Evolutionary conservation across 208 protist genomes (phyloP).

Genomic region (Leishmania aethiopica): DNA sequence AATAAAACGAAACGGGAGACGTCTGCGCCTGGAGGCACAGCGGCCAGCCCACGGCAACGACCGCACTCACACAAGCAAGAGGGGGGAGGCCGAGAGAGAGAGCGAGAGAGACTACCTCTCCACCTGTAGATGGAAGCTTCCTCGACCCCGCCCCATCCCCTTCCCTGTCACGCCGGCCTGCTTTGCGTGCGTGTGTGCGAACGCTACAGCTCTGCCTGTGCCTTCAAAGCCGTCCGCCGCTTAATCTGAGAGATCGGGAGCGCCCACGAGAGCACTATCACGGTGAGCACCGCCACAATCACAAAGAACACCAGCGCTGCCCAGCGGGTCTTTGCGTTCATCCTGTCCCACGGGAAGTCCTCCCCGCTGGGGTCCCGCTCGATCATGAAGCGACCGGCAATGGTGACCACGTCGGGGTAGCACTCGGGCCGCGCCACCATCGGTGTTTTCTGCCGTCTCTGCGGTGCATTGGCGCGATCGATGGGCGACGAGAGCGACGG

Average conservation of each 20-base stretch:
- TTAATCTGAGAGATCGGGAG: not conserved
- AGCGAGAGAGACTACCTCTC: not conserved
- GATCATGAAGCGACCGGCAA: conserved; percentile 51
- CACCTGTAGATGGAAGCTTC: not conserved
- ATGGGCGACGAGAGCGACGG: not conserved
- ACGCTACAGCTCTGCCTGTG: not conserved
- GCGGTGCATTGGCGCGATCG: conserved; percentile 11
- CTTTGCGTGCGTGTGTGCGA: not conserved
- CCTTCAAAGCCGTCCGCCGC: not conserved
- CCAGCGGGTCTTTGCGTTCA: conserved; percentile 7
- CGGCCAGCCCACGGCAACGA: not conserved
- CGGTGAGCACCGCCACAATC: conserved; percentile 15
- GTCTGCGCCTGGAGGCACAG: not conserved
- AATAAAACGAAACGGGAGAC: not conserved
- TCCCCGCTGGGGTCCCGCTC: conserved; percentile 36
- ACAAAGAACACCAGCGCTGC: conserved; percentile 29
- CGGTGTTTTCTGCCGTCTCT: conserved; percentile 23
- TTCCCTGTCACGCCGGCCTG: not conserved
- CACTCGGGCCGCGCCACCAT: conserved; percentile 22
- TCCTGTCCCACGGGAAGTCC: conserved; percentile 40
- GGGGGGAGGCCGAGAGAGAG: not conserved
- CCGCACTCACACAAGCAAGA: not conserved
- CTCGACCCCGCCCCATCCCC: not conserved
- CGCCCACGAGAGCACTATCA: conserved; percentile 10
- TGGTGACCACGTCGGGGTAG: conserved; percentile 28